These are phyloP conservation scores for Avena eriantha DNA, from an alignment of 176 grass and related monocot species.

Conservation along the genomic window DNA sequence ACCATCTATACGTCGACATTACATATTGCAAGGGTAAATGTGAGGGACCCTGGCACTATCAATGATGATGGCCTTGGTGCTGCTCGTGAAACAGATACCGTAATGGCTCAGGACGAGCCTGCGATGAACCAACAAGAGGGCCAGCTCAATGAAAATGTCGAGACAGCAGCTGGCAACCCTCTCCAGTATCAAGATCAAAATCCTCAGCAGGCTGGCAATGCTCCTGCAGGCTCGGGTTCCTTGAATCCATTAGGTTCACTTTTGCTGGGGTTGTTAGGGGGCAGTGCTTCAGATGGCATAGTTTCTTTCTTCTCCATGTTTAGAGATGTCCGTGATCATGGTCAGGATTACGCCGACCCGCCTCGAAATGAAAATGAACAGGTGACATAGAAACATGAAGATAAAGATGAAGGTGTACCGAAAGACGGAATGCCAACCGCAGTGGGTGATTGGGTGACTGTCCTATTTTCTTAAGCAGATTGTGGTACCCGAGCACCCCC, in stretches of 20 bases:
- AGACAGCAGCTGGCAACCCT: slow-evolving; percentile 9
- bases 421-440: neutral
- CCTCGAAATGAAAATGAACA: slow-evolving; percentile 70
- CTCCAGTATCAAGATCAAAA: slow-evolving; percentile 52
- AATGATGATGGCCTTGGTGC: slow-evolving; percentile 43
- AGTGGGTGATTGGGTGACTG: neutral
- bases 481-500: neutral
- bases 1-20: slow-evolving; percentile 94
- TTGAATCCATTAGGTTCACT: slow-evolving; percentile 72
- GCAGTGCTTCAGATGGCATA: slow-evolving; percentile 85
- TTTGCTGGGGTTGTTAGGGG: slow-evolving; percentile 83
- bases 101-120: slow-evolving; percentile 42
- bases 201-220: slow-evolving; percentile 53
- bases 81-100: slow-evolving; percentile 45
- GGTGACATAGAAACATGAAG: slow-evolving; percentile 53
- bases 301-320: slow-evolving; percentile 92
- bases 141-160: slow-evolving; percentile 38
- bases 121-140: slow-evolving; percentile 48
- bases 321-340: slow-evolving; percentile 84
- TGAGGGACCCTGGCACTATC: slow-evolving; percentile 55
- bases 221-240: slow-evolving; percentile 48
- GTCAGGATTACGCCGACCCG: slow-evolving; percentile 57
- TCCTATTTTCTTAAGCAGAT: slow-evolving; percentile 16
- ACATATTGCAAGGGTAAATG: slow-evolving; percentile 90
- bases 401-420: neutral